These are phyloP conservation scores for Amanita pseudoporphyria DNA, from an alignment of 768 basidiomycete species.

Conservation along the genomic window DNA sequence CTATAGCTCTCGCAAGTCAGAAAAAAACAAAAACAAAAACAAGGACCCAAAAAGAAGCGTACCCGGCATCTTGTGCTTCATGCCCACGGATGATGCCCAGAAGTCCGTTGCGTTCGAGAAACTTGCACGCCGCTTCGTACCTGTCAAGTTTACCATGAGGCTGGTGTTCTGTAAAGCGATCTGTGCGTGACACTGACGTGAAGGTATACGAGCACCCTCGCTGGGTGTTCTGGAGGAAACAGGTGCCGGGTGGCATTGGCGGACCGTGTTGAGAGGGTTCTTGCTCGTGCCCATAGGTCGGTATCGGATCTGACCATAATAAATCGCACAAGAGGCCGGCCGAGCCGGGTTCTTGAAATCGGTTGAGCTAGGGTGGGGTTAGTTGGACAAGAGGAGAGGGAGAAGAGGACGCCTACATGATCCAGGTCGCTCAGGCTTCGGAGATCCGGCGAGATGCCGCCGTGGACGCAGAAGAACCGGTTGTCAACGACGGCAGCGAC, in stretches of 20 bases:
- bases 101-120: constrained; percentile 85
- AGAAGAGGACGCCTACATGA: constrained; percentile 28
- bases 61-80: constrained; percentile 96
- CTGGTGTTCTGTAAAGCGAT: background rate
- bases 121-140: constrained; percentile 86
- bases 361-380: constrained; percentile 55
- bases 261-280: constrained; percentile 40
- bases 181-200: constrained; percentile 48
- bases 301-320: constrained; percentile 92
- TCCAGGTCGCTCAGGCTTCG: constrained; percentile 68
- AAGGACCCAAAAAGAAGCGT: no score
- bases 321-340: constrained; percentile 89
- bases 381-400: constrained; percentile 1
- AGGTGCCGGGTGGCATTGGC: constrained; percentile 45
- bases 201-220: constrained; percentile 90
- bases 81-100: constrained; percentile 95
- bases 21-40: no score
- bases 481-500: constrained; percentile 87
- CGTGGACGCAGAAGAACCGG: constrained; percentile 97
- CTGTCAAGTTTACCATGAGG: constrained; percentile 14
- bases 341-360: constrained; percentile 91
- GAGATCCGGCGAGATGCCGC: constrained; percentile 87
- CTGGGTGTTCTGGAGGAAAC: constrained; percentile 72
- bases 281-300: constrained; percentile 79
- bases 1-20: no score